Evolutionary conservation across 148 eudicot species (phyloP).

Genomic region (Mesembryanthemum crystallinum): DNA sequence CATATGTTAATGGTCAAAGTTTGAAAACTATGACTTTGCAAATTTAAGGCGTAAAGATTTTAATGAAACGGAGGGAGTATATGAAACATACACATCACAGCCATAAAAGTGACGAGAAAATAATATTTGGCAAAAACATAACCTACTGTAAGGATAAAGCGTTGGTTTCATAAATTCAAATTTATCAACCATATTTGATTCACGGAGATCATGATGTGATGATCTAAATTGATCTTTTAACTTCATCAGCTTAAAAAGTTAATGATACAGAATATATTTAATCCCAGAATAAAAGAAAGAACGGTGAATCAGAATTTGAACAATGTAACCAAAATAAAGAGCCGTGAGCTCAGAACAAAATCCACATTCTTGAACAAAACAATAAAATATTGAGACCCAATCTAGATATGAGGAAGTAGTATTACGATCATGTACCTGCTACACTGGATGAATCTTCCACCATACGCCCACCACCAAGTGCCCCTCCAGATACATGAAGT

Average conservation of each 20-base stretch:
- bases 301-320: background rate
- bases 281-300: background rate
- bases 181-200: background rate
- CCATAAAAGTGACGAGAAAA: background rate
- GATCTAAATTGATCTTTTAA: background rate
- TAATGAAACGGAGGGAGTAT: background rate
- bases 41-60: no score
- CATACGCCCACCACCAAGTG: constrained; percentile 99
- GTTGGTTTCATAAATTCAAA: no score
- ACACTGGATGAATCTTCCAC: constrained; percentile 97
- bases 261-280: background rate
- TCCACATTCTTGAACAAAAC: background rate
- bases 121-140: background rate
- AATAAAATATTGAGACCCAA: constrained; percentile 3
- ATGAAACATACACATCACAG: background rate
- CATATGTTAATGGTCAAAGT: no score
- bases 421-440: constrained; percentile 55
- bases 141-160: constrained; percentile 8
- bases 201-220: background rate
- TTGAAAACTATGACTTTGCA: no score
- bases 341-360: background rate
- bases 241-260: background rate
- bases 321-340: background rate
- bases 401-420: background rate
- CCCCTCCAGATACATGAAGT: constrained; percentile 98